Conservation (phyloP, 768 basidiomycete genomes). For the Boletus edulis region DNA sequence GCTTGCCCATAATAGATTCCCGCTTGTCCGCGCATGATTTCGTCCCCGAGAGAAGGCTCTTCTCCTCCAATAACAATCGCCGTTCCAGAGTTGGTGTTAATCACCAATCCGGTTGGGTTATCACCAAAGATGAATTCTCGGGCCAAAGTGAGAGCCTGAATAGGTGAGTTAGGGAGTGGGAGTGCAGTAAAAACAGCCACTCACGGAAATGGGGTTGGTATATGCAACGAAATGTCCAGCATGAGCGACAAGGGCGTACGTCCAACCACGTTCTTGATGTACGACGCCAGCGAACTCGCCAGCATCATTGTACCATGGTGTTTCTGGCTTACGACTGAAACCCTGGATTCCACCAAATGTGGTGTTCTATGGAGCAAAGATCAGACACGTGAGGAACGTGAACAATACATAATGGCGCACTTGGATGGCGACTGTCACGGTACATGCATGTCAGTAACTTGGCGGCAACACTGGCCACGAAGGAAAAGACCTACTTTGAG, state of each 20-base stretch:
- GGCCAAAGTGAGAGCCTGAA: conserved; percentile 55
- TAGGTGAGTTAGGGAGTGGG: not conserved
- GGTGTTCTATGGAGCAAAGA: conserved; percentile 49
- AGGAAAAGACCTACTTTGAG: conserved; percentile 46
- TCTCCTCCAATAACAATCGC: conserved; percentile 50
- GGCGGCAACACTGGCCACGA: not conserved
- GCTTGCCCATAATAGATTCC: conserved; percentile 53
- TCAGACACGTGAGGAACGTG: not conserved
- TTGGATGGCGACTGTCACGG: conserved; percentile 49
- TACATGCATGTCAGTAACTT: conserved; percentile 4
- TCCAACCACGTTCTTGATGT: conserved; percentile 69
- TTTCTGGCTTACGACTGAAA: conserved; percentile 64
- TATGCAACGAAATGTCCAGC: conserved; percentile 40
- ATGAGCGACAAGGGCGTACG: conserved; percentile 36
- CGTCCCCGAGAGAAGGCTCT: conserved; percentile 40
- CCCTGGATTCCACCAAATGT: conserved; percentile 77
- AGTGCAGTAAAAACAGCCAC: conserved; percentile 9
- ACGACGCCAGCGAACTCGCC: conserved; percentile 62
- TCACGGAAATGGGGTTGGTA: conserved; percentile 43
- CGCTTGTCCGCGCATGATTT: conserved; percentile 51
- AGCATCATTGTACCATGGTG: conserved; percentile 59
- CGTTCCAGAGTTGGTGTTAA: conserved; percentile 20
- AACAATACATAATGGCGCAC: conserved; percentile 24
- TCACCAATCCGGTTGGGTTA: conserved; percentile 57
- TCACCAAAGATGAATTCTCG: conserved; percentile 66